Percentiles rank a stretch among this genome's conserved stretches.
phyloP scores from a whole-genome alignment of 768 basidiomycete species.

The Pisolithus orientalis region DNA sequence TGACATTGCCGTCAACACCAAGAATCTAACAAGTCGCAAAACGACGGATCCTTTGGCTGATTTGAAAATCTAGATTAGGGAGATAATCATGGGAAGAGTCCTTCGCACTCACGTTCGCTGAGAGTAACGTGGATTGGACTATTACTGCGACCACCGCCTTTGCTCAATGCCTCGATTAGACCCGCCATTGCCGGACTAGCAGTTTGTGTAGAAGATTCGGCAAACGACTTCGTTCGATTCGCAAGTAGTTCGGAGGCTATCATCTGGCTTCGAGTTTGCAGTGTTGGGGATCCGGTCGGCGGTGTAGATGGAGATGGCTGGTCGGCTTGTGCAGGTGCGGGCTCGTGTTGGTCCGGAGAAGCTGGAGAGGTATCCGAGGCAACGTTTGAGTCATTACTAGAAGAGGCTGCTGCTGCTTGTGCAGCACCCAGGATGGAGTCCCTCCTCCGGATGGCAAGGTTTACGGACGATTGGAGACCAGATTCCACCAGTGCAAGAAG shows the following conservation, averaged over 20 bases:
- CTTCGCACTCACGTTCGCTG: conserved; percentile 60
- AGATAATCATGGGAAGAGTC: not conserved
- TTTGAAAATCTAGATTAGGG: not conserved
- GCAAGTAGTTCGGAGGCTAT: conserved; percentile 38
- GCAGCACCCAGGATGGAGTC: conserved; percentile 52
- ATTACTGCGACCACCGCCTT: conserved; percentile 36
- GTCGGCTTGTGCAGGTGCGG: conserved; percentile 7
- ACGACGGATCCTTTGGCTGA: conserved; percentile 66
- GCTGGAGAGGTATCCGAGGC: conserved; percentile 12
- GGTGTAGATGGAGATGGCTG: conserved; percentile 15
- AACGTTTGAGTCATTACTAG: conserved; percentile 6
- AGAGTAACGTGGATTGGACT: conserved; percentile 79
- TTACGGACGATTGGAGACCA: conserved; percentile 50
- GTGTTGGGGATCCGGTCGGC: not conserved
- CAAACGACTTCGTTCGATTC: conserved; percentile 12
- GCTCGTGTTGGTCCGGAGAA: conserved; percentile 6
- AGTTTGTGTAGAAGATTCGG: conserved; percentile 11
- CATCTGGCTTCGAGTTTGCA: conserved; percentile 33
- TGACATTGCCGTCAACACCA: conserved; percentile 47
- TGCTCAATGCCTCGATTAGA: conserved; percentile 34
- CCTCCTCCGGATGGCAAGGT: conserved; percentile 60
- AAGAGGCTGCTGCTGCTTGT: conserved; percentile 15
- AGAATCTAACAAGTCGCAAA: conserved; percentile 55
- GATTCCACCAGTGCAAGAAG: conserved; percentile 58
- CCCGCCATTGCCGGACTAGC: conserved; percentile 35